Evolutionary conservation across 2,329 filamentous ascomycete genomes (phyloP).

Genomic region (Plectosphaerella cucumerina): DNA sequence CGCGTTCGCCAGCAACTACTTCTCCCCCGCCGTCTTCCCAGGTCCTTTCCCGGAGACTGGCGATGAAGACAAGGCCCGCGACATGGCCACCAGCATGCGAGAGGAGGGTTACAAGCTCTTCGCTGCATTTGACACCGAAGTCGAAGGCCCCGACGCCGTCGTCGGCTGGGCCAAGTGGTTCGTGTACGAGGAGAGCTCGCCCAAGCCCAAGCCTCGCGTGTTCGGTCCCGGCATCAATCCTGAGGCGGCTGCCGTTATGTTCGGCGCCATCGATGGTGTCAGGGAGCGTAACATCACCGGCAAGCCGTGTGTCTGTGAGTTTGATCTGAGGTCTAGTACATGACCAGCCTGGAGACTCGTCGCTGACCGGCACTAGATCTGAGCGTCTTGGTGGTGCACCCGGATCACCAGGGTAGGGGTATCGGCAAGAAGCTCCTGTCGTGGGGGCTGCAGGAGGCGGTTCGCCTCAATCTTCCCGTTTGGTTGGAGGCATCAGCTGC

Average conservation of each 20-base stretch:
- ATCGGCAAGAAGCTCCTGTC: constrained; percentile 27
- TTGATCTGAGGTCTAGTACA: background rate
- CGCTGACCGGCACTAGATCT: constrained; percentile 22
- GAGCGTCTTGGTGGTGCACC: constrained; percentile 31
- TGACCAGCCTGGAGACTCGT: background rate
- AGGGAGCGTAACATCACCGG: constrained; percentile 23
- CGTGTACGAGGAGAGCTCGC: constrained; percentile 21
- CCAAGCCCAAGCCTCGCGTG: constrained; percentile 14
- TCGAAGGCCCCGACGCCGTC: constrained; percentile 18
- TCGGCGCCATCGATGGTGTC: constrained; percentile 23
- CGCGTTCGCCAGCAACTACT: background rate
- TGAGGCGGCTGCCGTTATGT: constrained; percentile 27
- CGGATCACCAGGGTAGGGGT: constrained; percentile 30
- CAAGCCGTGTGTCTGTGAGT: constrained; percentile 31
- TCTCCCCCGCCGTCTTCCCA: constrained; percentile 17
- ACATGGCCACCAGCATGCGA: constrained; percentile 13
- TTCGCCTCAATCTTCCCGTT: constrained; percentile 26
- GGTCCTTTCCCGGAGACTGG: constrained; percentile 21
- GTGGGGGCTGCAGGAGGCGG: constrained; percentile 30
- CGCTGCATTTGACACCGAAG: constrained; percentile 10
- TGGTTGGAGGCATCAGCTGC: constrained; percentile 31
- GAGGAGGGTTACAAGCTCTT: constrained; percentile 10
- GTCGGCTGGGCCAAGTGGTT: constrained; percentile 32
- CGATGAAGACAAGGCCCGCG: constrained; percentile 15
- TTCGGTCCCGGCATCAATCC: constrained; percentile 24